A percentile compares a stretch with the other conserved stretches of the same genome.
Evolutionary conservation across 139 green algal species (phyloP).

Genomic region (Marvania coccoides): DNA sequence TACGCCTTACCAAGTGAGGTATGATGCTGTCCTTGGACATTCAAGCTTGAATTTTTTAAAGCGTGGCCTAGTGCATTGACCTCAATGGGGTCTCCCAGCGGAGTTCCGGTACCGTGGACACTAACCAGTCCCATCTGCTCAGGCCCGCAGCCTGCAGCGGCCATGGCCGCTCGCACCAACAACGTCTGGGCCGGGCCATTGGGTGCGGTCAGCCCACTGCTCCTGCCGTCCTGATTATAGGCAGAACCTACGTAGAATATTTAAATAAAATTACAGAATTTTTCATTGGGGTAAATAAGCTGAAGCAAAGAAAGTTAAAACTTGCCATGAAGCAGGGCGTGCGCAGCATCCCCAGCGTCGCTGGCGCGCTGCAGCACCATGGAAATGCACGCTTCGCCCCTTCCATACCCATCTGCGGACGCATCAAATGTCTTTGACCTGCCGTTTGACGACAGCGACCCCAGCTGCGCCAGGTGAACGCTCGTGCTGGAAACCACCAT

Average conservation of each 20-base stretch:
- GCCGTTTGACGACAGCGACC: slow-evolving; percentile 18
- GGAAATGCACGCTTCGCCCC: slow-evolving; percentile 33
- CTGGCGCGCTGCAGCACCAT: neutral
- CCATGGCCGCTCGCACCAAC: slow-evolving; percentile 29
- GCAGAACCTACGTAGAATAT: slow-evolving; percentile 29
- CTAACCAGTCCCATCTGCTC: slow-evolving; percentile 10
- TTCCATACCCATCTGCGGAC: slow-evolving; percentile 43
- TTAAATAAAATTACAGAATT: neutral
- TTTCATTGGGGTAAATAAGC: neutral
- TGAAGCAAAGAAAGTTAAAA: neutral
- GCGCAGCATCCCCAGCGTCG: neutral
- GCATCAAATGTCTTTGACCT: slow-evolving; percentile 51
- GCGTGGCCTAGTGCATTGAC: slow-evolving; percentile 25
- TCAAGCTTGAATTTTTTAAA: slow-evolving; percentile 1
- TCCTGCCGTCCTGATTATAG: slow-evolving; percentile 50
- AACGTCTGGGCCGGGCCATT: slow-evolving; percentile 44
- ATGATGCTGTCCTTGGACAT: neutral
- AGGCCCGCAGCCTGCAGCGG: neutral
- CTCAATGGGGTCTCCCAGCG: slow-evolving; percentile 62
- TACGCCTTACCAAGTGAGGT: no score
- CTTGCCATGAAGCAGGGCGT: neutral
- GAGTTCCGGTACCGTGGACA: slow-evolving; percentile 59
- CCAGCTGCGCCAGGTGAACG: slow-evolving; percentile 23
- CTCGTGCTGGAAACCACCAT: slow-evolving; percentile 25
- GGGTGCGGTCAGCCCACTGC: slow-evolving; percentile 44